Conservation (phyloP, 441 rosid species). For the Euphorbia celastroides region DNA sequence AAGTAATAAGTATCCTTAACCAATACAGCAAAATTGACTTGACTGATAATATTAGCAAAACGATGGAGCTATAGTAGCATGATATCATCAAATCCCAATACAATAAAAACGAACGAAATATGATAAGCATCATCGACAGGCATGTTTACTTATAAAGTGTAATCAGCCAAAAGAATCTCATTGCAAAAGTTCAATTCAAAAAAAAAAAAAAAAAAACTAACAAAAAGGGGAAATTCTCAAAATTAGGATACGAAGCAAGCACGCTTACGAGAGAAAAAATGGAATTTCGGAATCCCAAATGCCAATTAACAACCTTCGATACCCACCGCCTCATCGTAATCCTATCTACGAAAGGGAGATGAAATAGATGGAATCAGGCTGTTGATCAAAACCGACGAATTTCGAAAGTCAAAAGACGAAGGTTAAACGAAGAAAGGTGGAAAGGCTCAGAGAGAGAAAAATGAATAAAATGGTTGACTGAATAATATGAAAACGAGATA, state of each 20-base stretch:
- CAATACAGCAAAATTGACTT: not conserved
- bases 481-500: not conserved
- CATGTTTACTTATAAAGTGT: not conserved
- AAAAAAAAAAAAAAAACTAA: too few relatives aligned
- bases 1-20: not conserved
- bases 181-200: too few relatives aligned
- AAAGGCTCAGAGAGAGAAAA: not conserved
- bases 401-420: not conserved
- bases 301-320: conserved; percentile 17
- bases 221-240: conserved; percentile 2
- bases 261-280: conserved; percentile 20
- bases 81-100: not conserved
- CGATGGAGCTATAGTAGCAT: not conserved
- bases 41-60: not conserved
- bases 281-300: conserved; percentile 18
- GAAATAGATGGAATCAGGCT: not conserved
- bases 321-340: conserved; percentile 28
- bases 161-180: not conserved
- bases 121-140: not conserved
- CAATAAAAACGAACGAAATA: not conserved
- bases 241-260: not conserved
- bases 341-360: not conserved
- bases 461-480: not conserved
- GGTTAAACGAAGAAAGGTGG: not conserved
- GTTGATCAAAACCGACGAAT: not conserved